Evolutionary conservation across 306 rosid species (phyloP).

Genomic region (Corylus americana): DNA sequence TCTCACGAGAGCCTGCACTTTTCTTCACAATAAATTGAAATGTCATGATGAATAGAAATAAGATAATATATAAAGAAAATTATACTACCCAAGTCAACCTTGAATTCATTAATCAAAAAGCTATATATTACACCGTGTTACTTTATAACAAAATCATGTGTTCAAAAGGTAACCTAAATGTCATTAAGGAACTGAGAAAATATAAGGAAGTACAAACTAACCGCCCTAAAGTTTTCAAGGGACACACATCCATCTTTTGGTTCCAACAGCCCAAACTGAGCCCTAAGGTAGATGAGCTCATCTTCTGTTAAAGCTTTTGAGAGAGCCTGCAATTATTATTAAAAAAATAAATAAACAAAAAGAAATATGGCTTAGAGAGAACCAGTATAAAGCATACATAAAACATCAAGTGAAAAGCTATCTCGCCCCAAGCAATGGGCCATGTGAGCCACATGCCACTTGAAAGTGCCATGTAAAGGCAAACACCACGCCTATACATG

Average conservation of each 20-base stretch:
- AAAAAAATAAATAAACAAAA: not conserved
- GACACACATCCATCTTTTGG: conserved; percentile 71
- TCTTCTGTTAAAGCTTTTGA: conserved; percentile 82
- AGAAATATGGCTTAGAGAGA: conserved; percentile 5
- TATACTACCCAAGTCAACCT: not conserved
- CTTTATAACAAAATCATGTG: conserved; percentile 6
- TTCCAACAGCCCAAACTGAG: conserved; percentile 79
- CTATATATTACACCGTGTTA: not conserved
- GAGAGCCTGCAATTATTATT: conserved; percentile 67
- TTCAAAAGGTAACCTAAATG: conserved; percentile 15
- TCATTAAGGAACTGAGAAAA: conserved; percentile 10
- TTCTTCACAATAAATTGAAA: conserved; percentile 26
- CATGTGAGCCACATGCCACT: conserved; percentile 1
- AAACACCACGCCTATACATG: not conserved
- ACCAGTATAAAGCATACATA: not conserved
- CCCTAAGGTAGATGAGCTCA: conserved; percentile 74
- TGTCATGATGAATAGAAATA: conserved; percentile 23
- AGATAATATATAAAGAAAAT: not conserved
- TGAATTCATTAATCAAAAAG: not conserved
- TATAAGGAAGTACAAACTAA: conserved; percentile 37
- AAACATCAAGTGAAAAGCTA: not conserved
- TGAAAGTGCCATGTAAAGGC: not conserved
- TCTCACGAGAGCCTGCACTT: conserved; percentile 77
- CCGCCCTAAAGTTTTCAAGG: conserved; percentile 77
- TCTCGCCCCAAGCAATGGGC: conserved; percentile 7